A percentile compares a stretch with the other conserved stretches of the same genome.
Evolutionary conservation across 805 yeast species (phyloP).

Genomic region (Cyberlindnera misumaiensis): DNA sequence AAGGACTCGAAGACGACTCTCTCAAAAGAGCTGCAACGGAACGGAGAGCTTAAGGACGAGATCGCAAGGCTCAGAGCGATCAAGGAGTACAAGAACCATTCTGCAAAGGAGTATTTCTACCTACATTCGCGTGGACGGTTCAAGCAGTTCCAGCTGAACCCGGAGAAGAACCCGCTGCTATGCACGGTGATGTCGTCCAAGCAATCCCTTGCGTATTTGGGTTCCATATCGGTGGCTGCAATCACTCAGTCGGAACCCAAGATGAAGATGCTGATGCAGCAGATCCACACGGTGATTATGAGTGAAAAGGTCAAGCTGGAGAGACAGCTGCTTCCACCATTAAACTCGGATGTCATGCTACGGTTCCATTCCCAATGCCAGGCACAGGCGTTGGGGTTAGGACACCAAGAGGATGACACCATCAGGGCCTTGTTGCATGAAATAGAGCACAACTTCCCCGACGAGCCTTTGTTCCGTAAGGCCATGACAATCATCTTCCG

Average conservation of each 20-base stretch:
- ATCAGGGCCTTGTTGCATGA: constrained; percentile 5
- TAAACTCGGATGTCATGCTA: not conserved
- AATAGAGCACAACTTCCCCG: constrained; percentile 9
- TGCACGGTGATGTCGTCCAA: constrained; percentile 11
- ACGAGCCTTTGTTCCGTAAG: not conserved
- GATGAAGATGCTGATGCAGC: constrained; percentile 9
- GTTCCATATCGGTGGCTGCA: constrained; percentile 14
- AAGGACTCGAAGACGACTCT: constrained; percentile 14
- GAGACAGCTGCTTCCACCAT: not conserved
- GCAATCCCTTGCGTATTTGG: constrained; percentile 10
- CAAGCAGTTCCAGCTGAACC: constrained; percentile 12
- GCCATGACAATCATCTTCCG: constrained; percentile 6
- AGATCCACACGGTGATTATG: constrained; percentile 10
- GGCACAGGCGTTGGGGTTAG: not conserved
- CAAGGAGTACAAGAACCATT: constrained; percentile 8
- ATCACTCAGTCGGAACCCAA: constrained; percentile 12
- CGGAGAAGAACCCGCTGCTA: constrained; percentile 13
- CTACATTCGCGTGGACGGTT: constrained; percentile 4
- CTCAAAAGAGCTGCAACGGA: constrained; percentile 8
- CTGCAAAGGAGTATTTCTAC: constrained; percentile 12
- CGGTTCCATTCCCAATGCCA: not conserved
- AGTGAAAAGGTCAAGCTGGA: constrained; percentile 3
- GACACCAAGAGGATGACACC: constrained; percentile 1
- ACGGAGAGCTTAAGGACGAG: constrained; percentile 14
- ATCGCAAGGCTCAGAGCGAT: constrained; percentile 6